These are phyloP conservation scores for Sordariomycetes sp. DNA, from an alignment of 2,329 filamentous ascomycete genomes.

Conservation along the genomic window DNA sequence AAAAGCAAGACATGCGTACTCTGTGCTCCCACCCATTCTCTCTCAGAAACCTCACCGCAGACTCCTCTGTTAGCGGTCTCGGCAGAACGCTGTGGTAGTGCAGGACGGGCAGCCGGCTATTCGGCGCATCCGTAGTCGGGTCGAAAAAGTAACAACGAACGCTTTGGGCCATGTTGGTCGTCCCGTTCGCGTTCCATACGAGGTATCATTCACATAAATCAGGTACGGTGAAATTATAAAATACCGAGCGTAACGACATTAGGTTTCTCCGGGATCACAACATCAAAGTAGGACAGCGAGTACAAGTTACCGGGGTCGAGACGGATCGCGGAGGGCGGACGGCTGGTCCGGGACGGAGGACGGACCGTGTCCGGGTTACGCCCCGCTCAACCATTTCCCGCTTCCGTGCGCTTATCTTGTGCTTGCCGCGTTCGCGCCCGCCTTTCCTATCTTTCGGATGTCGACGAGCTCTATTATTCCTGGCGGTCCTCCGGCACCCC, in stretches of 20 bases:
- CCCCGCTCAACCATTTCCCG: background rate
- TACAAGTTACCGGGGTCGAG: background rate
- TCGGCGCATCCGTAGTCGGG: slow-evolving; percentile 10
- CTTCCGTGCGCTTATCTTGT: background rate
- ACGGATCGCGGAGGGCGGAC: background rate
- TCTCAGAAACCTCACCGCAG: slow-evolving; percentile 8
- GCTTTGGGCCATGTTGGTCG: slow-evolving; percentile 5
- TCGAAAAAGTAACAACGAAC: slow-evolving; percentile 10
- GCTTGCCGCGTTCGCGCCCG: background rate
- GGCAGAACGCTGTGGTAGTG: slow-evolving; percentile 11
- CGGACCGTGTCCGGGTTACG: background rate
- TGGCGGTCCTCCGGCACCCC: too few relatives aligned
- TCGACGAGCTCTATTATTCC: too few relatives aligned
- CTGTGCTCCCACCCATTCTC: slow-evolving; percentile 13
- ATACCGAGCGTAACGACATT: background rate
- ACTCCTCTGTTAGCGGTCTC: slow-evolving; percentile 7
- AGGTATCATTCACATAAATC: background rate
- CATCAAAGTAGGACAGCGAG: too few relatives aligned
- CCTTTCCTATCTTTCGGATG: background rate
- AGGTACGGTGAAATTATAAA: background rate
- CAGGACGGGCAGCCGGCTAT: slow-evolving; percentile 11
- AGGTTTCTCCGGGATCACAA: too few relatives aligned
- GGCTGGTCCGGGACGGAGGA: background rate
- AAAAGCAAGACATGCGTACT: slow-evolving; percentile 1
- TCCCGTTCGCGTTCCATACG: background rate